Base-by-base conservation (phyloP, 805 yeast genomes). In the Nakazawaea anatomiae region DNA sequence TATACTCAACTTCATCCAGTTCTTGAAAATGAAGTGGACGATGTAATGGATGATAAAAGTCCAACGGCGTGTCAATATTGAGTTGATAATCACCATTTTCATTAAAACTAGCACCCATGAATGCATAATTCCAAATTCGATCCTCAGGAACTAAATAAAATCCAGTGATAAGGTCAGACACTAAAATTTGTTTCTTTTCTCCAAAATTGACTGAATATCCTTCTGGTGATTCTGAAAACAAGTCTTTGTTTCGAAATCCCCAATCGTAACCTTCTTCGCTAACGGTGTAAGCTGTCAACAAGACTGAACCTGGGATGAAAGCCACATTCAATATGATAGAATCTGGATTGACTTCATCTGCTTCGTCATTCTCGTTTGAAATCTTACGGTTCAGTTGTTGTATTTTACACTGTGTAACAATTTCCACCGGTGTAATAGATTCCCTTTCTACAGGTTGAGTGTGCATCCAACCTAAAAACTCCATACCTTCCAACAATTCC, bases 401-500 rank as follows among this genome's bases (percentile, higher is more conserved):
- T 44, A 75, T 61, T 41, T 59, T 67, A 4, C 82, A 71, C 50
- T 83, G 86, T 0, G 81, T 76, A 2, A 86, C 75, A 12, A 89
- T 79, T 56, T 92, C 97, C 36, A 75, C 68, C 0, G 96, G 82
- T 5, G 86, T 71, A 70, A 91, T 76, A 47, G 74, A 72, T 46
- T 78, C 77, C 5, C 75, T 56, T 39, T 87, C 96, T 18, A 78
- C 79, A 1, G 85, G 75, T 63, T 85, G 89, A 0, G 97, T 88
- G 63, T 92, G 97, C n/a, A 94, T 77, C 96, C 97, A 88, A 1
- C 99, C 99, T 14, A 94, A 66, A 5, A 94, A 78, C 60, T 89
- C 91, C 36, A 89, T 64, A 1, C 79, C 86, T n/a, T 74, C 71
- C 9, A 77, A 58, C 44, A 69, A 70, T 25, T 69, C 68, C 7